Evolutionary conservation across 2,329 filamentous ascomycete genomes (phyloP).

Genomic region (Aspergillus vadensis): DNA sequence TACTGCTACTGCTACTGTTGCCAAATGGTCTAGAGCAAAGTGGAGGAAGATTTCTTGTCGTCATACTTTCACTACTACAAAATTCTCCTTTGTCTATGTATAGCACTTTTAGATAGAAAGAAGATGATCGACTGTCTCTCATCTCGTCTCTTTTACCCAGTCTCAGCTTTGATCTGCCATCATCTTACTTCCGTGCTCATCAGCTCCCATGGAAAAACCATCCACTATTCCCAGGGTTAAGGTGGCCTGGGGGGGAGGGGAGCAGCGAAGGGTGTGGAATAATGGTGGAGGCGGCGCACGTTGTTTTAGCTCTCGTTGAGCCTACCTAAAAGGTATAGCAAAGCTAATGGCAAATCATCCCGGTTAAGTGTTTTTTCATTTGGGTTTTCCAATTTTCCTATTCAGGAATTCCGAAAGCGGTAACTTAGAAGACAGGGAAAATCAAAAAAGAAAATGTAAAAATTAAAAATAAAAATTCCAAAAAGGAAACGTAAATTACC

Average conservation of each 20-base stretch:
- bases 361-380: background rate
- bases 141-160: background rate
- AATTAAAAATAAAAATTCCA: conserved; percentile 1
- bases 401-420: background rate
- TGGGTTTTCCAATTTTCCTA: background rate
- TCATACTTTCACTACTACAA: too few relatives aligned
- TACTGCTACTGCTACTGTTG: too few relatives aligned
- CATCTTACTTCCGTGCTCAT: background rate
- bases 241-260: conserved; percentile 3
- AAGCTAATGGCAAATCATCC: conserved; percentile 20
- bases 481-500: background rate
- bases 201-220: background rate
- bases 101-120: background rate
- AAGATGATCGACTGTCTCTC: background rate
- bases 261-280: background rate
- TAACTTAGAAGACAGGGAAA: background rate
- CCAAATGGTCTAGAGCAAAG: background rate
- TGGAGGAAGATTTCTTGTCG: background rate
- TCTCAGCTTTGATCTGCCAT: background rate
- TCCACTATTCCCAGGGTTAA: background rate
- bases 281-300: conserved; percentile 13
- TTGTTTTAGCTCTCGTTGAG: conserved; percentile 26
- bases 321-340: conserved; percentile 18
- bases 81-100: background rate
- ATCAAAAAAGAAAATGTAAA: conserved; percentile 1